Evolutionary conservation across 805 yeast genomes (phyloP), one percentile per base, ranked within the genome.

Genomic region (Kodamaea kaohsiungensis): DNA sequence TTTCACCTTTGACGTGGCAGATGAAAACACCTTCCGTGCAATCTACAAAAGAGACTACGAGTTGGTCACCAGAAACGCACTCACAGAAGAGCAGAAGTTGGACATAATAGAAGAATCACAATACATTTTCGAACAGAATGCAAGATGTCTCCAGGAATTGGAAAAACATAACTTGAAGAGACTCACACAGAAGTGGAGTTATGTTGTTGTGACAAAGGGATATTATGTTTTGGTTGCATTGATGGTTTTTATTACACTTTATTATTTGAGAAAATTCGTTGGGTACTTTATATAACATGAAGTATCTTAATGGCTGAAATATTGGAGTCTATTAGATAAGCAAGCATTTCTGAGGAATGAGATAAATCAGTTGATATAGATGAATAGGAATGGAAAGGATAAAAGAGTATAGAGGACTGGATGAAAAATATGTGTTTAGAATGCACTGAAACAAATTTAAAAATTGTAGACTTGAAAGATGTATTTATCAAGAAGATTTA

Each of bases 1-100:
- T 64, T 89, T 82, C 72, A 79, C 78, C 48, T 88, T 88, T 63
- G 89, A 87, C 56, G 85, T 80, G 40, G 84, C 82, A 15, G 89
- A 87, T 63, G 88, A 85, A 63, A 82, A 84, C 61, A 75, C 78
- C 53, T 79, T 89, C 59, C 80, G 95, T 65, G 70, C 84, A 48
- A 67, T 74, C 30, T 90, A 86, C 73, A 89, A 89, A 72, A 79
- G 87, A 60, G 88, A 87, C 60, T 89, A 86, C 69, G 96, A 89
- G 72, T 72, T 89, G 53, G 83, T 83, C 47, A 89, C 96, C 3
- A 80, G 96, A 64, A 81, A 84, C 59, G 73, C 71, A n/a, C 76
- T 89, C 56, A 78, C 87, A 1, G 96, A 89, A 69, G 72, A 72
- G 40, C 88, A 89, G 70, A 90, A 89, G 72, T 67, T 74, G 53